phyloP scores from a whole-genome alignment of 2,329 filamentous ascomycete genomes.

The Basipetospora sp. region DNA sequence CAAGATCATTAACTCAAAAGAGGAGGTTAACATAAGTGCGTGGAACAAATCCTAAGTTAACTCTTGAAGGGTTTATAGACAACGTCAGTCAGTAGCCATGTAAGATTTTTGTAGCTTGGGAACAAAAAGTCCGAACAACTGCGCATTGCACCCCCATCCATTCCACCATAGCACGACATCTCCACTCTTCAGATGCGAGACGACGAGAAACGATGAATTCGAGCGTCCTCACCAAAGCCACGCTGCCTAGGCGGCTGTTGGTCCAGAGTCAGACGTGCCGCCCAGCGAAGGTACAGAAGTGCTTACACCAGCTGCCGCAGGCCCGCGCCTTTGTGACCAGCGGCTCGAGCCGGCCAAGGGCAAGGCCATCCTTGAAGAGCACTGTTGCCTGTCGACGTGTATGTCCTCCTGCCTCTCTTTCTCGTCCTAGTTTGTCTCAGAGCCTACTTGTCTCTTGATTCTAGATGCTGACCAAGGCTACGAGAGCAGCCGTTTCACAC shows the following conservation, averaged over 20 bases:
- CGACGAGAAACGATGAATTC: slow-evolving; percentile 29
- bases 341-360: not conserved
- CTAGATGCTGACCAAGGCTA: not conserved
- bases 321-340: slow-evolving; percentile 10
- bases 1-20: no score
- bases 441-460: not conserved
- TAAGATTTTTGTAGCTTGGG: no score
- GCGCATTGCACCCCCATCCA: no score
- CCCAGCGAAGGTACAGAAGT: slow-evolving; percentile 25
- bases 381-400: slow-evolving; percentile 10
- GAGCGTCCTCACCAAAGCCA: slow-evolving; percentile 30
- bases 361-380: slow-evolving; percentile 8
- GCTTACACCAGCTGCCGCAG: slow-evolving; percentile 22
- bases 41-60: no score
- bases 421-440: slow-evolving; percentile 6
- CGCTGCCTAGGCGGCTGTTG: slow-evolving; percentile 30
- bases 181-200: slow-evolving; percentile 13
- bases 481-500: slow-evolving; percentile 42
- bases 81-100: no score
- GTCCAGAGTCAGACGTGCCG: slow-evolving; percentile 27
- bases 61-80: no score
- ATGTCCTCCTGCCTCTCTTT: slow-evolving; percentile 7
- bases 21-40: no score
- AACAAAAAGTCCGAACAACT: no score
- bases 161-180: no score